Conservation (phyloP, 2,329 filamentous ascomycete genomes). For the Aspergillus persii region DNA sequence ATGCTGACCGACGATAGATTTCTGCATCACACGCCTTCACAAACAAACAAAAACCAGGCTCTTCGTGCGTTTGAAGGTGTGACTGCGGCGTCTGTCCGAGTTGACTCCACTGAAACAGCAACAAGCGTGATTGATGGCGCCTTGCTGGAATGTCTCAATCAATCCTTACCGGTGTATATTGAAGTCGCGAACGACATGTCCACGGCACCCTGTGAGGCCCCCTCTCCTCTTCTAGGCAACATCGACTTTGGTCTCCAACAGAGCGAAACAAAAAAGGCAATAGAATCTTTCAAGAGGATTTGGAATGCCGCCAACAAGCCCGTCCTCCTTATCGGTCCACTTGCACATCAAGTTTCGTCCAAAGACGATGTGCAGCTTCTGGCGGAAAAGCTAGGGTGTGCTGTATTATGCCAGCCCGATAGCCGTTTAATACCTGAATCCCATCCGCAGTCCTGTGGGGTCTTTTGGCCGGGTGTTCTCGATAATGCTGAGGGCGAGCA, state of each 20-base stretch:
- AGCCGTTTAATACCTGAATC: constrained; percentile 4
- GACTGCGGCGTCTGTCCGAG: constrained; percentile 7
- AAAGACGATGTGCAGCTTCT: constrained; percentile 1
- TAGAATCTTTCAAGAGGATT: neutral
- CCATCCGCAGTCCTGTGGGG: neutral
- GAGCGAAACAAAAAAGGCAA: neutral
- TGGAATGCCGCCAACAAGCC: constrained; percentile 7
- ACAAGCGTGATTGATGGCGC: constrained; percentile 4
- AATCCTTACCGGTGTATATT: constrained; percentile 8
- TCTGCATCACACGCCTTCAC: constrained; percentile 7
- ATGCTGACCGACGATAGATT: neutral
- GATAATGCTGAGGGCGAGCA: neutral
- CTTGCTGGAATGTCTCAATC: constrained; percentile 1
- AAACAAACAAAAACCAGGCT: constrained; percentile 5
- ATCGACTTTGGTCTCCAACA: neutral
- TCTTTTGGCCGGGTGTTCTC: neutral
- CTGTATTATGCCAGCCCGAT: constrained; percentile 9
- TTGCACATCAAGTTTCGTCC: neutral
- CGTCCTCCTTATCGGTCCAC: constrained; percentile 4
- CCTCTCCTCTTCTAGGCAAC: neutral
- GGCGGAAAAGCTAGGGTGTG: constrained; percentile 6
- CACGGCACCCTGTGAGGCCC: neutral
- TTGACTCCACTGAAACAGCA: neutral
- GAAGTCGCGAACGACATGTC: constrained; percentile 9
- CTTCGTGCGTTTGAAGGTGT: constrained; percentile 5